phyloP scores from a whole-genome alignment of 148 eudicot genomes.

The Beta vulgaris region DNA sequence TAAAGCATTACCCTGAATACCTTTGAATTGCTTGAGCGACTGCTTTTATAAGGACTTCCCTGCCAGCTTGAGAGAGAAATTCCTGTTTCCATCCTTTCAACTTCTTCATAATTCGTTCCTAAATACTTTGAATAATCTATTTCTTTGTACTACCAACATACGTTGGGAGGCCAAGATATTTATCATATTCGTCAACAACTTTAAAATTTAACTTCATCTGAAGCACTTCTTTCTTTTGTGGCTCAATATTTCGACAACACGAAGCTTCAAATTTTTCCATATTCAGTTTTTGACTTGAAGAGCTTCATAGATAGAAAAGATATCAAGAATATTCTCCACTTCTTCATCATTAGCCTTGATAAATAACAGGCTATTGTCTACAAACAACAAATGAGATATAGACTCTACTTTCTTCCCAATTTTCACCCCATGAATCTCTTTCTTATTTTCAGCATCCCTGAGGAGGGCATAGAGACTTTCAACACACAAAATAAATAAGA shows the following conservation, averaged over 20 bases:
- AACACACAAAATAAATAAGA: not conserved
- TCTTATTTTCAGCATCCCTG: not conserved
- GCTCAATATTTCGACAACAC: no score
- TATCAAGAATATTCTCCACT: no score
- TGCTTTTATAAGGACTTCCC: not conserved
- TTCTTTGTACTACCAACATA: no score
- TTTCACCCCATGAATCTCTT: not conserved
- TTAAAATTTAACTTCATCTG: no score
- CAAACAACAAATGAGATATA: not conserved
- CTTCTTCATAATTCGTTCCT: not conserved
- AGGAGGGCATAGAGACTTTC: not conserved
- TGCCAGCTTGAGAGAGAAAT: not conserved
- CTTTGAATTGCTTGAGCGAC: not conserved
- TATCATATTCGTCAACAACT: no score
- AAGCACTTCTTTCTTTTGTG: no score
- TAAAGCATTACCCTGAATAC: not conserved
- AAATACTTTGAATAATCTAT: not conserved
- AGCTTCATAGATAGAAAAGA: no score
- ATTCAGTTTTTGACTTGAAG: no score
- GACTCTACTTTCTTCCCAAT: not conserved
- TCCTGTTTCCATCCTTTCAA: not conserved
- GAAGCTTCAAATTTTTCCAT: no score
- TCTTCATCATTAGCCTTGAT: not conserved
- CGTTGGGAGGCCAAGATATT: no score
- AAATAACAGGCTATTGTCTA: conserved; percentile 8